Conservation (phyloP, 768 basidiomycete species). For the Boletus subparvulus region DNA sequence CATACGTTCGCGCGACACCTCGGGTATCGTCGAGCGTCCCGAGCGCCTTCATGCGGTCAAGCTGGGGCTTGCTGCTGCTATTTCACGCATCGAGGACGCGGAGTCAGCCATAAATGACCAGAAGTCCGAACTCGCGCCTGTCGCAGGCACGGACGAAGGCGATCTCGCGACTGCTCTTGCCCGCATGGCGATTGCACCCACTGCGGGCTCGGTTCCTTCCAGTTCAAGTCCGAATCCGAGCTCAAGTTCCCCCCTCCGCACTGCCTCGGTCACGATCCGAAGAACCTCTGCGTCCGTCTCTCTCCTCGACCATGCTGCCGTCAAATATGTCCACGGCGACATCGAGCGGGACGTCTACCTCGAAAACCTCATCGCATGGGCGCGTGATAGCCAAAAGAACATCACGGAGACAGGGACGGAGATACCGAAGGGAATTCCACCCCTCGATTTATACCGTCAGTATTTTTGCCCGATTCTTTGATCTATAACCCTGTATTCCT, state of each 20-base stretch:
- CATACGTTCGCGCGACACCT: constrained; percentile 73
- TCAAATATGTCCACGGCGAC: constrained; percentile 74
- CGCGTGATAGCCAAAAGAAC: constrained; percentile 56
- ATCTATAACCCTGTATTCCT: not conserved
- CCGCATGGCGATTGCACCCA: constrained; percentile 39
- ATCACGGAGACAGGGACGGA: constrained; percentile 65
- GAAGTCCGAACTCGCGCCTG: not conserved
- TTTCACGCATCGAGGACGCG: constrained; percentile 63
- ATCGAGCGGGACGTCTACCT: constrained; percentile 66
- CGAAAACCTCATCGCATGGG: constrained; percentile 60
- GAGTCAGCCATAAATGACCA: not conserved
- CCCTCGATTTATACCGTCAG: constrained; percentile 84
- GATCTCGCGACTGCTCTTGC: constrained; percentile 48
- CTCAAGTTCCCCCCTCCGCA: constrained; percentile 15
- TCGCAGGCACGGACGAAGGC: constrained; percentile 40
- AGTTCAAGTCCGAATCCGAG: not conserved
- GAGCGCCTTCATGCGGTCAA: constrained; percentile 85
- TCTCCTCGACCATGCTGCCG: constrained; percentile 58
- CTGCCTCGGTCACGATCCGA: constrained; percentile 43
- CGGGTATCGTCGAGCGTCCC: constrained; percentile 84
- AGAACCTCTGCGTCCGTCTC: constrained; percentile 55
- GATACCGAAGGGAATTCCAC: constrained; percentile 68
- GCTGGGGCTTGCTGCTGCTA: constrained; percentile 76
- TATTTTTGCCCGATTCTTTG: not conserved
- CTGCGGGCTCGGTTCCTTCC: not conserved